Base-by-base conservation (phyloP, 352 stramenopile species). In the Globisporangium echinulatum region DNA sequence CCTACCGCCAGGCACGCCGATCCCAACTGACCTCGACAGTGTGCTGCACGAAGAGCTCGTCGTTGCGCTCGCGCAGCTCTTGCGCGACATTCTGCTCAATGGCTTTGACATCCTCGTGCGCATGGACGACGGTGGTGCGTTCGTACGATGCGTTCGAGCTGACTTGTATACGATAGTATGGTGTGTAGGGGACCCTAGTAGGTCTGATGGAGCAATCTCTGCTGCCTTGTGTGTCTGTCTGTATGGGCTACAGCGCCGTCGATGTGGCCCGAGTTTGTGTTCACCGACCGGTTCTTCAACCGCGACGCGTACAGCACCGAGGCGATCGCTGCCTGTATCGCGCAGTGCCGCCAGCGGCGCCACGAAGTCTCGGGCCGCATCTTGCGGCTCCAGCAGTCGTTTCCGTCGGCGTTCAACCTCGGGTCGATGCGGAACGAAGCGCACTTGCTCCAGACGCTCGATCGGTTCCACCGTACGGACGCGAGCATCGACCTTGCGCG, bases 391-490 rank as follows among this genome's bases (percentile, higher is more conserved):
- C 77, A 89, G 44, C 76, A 79, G 65, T 59, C 67, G 2, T 68
- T 71, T 25, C 70, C 74, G 6, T 66, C 64, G 40, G 58, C 64
- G 13, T 75, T 70, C 17, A 65, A 64, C 47, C 54, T 69, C 39
- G 61, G 64, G 36, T 76, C 64, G 3, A 83, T 87, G 60, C 72
- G 81, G 37, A 93, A 89, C 59, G 84, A 93, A 63, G 79, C 81
- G 14, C 79, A 91, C 51, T 69, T 89, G 8, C 71, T 93, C n/a
- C 77, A 88, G 62, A 81, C 66, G n/a, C 61, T 93, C 19, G 84
- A 93, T 50, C 80, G 81, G 11, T 93, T 93, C 58, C 84, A 93
- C 64, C 82, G 82, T 5, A 72, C 88, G 7, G 82, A 93, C 44
- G 79, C 77, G n/a, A 85, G 68, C 25, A 62, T 79, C 25, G 84